Percentiles rank a stretch among this genome's conserved stretches.
phyloP scores from a whole-genome alignment of 192 early-diverging fungal species.

The Coemansia erecta region DNA sequence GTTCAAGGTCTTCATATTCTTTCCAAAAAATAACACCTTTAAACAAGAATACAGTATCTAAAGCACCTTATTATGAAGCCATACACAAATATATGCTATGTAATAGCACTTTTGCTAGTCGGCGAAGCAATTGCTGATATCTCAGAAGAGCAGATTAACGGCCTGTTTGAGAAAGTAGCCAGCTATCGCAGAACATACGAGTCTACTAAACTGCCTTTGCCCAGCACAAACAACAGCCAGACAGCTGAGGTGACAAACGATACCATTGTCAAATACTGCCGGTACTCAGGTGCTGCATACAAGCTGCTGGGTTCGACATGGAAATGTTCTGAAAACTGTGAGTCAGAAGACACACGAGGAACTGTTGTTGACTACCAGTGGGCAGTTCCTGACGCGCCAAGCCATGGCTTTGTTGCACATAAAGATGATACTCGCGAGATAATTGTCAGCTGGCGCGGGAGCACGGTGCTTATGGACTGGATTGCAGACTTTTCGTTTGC shows the following conservation, averaged over 20 bases:
- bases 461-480: conserved; percentile 34
- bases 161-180: neutral
- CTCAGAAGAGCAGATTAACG: neutral
- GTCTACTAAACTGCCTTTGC: neutral
- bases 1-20: no score
- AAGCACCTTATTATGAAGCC: neutral
- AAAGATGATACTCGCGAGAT: conserved; percentile 34
- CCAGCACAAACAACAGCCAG: neutral
- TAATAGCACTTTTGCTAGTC: no score
- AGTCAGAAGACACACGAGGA: conserved; percentile 20
- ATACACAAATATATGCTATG: no score
- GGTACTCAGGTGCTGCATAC: conserved; percentile 41
- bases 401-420: conserved; percentile 36
- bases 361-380: conserved; percentile 40
- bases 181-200: neutral
- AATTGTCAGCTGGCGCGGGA: conserved; percentile 38
- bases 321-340: conserved; percentile 23
- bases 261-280: conserved; percentile 5
- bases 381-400: conserved; percentile 24
- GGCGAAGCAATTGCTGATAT: neutral
- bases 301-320: conserved; percentile 11
- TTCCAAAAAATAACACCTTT: no score
- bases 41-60: neutral
- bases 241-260: neutral
- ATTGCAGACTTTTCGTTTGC: conserved; percentile 45